A percentile compares a stretch with the other conserved stretches of the same genome.
phyloP scores from a whole-genome alignment of 768 basidiomycete genomes.

The Rhizopogon roseolus region DNA sequence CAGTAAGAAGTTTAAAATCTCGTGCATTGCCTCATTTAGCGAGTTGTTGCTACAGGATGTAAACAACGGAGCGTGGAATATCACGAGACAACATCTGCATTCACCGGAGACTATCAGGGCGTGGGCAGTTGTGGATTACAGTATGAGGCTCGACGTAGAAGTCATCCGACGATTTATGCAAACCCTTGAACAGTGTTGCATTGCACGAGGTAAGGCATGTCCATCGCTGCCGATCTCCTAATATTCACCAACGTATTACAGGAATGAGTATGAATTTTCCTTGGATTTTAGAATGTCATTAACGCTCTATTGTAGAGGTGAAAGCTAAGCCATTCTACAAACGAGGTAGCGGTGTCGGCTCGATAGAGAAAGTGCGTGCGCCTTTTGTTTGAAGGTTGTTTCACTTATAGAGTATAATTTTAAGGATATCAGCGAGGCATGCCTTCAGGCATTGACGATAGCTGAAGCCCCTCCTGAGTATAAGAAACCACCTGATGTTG shows the following conservation, averaged over 20 bases:
- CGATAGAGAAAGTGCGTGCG: neutral
- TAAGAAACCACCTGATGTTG: constrained; percentile 20
- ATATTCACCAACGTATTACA: neutral
- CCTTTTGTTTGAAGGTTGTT: neutral
- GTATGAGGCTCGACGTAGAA: constrained; percentile 1
- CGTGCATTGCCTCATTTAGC: neutral
- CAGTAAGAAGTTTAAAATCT: neutral
- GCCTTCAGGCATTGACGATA: neutral
- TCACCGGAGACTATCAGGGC: constrained; percentile 18
- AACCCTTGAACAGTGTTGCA: constrained; percentile 23
- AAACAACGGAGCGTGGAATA: constrained; percentile 34
- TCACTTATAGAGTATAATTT: constrained; percentile 9
- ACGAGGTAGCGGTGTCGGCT: constrained; percentile 1
- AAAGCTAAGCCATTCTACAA: constrained; percentile 3
- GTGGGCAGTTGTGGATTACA: constrained; percentile 37
- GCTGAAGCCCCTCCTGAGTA: neutral
- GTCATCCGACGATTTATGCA: constrained; percentile 14
- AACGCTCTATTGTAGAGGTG: neutral
- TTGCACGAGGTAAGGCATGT: constrained; percentile 21
- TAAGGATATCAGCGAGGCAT: constrained; percentile 11
- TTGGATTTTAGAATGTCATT: neutral
- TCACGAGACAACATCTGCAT: constrained; percentile 22
- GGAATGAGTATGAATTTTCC: constrained; percentile 20
- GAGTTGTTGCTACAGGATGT: constrained; percentile 12
- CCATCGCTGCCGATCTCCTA: neutral